Evolutionary conservation across 768 basidiomycete genomes (phyloP).

Genomic region (Trametes villosa): DNA sequence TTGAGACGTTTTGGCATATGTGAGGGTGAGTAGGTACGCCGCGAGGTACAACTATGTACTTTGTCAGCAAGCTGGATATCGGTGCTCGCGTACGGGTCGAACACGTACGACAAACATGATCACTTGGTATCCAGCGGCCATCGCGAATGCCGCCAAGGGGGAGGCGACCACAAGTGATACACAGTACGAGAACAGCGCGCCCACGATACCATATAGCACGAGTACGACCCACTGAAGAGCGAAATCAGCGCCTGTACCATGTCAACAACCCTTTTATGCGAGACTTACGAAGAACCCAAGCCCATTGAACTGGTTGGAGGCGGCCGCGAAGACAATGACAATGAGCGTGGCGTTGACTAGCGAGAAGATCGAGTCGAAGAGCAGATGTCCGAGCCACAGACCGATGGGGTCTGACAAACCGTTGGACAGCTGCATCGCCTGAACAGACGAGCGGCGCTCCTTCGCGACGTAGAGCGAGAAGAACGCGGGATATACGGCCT

Average conservation of each 20-base stretch:
- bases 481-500: constrained; percentile 84
- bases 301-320: constrained; percentile 66
- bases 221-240: constrained; percentile 66
- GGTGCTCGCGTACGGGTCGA: background rate
- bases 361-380: constrained; percentile 69
- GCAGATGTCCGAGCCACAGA: constrained; percentile 78
- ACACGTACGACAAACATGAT: constrained; percentile 68
- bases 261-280: too few species aligned
- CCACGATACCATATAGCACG: constrained; percentile 70
- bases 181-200: constrained; percentile 71
- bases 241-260: background rate
- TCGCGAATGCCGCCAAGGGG: constrained; percentile 74
- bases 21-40: constrained; percentile 71
- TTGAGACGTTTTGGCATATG: constrained; percentile 66
- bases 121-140: constrained; percentile 73
- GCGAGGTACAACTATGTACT: constrained; percentile 62
- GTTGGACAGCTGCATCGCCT: constrained; percentile 84
- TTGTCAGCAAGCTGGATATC: background rate
- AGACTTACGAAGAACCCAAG: constrained; percentile 63
- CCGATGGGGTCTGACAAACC: constrained; percentile 71
- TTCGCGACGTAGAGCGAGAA: constrained; percentile 76
- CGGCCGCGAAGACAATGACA: constrained; percentile 60
- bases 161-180: constrained; percentile 63
- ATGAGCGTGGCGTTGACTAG: constrained; percentile 66
- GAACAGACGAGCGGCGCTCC: constrained; percentile 72